These are phyloP conservation scores for Fusarium dimerum DNA, from an alignment of 2,329 filamentous ascomycete genomes.

Conservation along the genomic window DNA sequence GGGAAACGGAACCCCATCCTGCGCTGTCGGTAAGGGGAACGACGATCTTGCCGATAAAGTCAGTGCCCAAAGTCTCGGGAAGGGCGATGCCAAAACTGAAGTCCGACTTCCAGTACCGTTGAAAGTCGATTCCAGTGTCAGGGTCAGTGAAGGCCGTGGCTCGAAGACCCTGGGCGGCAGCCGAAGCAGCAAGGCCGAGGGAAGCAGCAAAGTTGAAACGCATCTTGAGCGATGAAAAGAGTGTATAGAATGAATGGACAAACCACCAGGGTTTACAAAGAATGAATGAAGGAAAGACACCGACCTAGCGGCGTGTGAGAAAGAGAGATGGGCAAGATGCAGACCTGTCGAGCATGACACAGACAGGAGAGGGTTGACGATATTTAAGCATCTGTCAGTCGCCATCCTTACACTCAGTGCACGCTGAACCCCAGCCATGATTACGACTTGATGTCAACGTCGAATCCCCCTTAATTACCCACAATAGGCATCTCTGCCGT, in stretches of 20 bases:
- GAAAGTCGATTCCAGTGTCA: slow-evolving; percentile 48
- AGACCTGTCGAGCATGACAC: neutral
- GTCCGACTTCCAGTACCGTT: slow-evolving; percentile 37
- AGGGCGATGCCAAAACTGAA: slow-evolving; percentile 53
- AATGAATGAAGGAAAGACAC: neutral
- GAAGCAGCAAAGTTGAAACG: slow-evolving; percentile 22
- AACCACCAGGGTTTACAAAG: neutral
- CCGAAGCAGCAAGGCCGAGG: slow-evolving; percentile 21
- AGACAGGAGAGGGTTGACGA: neutral
- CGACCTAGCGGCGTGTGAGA: neutral
- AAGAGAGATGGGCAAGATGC: neutral
- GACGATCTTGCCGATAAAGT: slow-evolving; percentile 58
- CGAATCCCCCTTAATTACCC: neutral
- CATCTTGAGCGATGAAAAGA: slow-evolving; percentile 7
- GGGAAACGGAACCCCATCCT: slow-evolving; percentile 49
- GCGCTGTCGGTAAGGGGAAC: slow-evolving; percentile 36
- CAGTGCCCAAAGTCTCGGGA: slow-evolving; percentile 47
- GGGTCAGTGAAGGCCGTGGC: slow-evolving; percentile 40
- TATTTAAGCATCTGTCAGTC: neutral
- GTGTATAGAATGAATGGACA: neutral
- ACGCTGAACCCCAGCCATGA: too few species aligned
- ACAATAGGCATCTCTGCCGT: too few species aligned
- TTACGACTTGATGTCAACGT: too few species aligned
- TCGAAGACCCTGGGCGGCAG: slow-evolving; percentile 18
- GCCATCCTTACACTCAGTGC: too few species aligned